phyloP scores from a whole-genome alignment of 2,329 filamentous ascomycete genomes.

The Phoma sp. region DNA sequence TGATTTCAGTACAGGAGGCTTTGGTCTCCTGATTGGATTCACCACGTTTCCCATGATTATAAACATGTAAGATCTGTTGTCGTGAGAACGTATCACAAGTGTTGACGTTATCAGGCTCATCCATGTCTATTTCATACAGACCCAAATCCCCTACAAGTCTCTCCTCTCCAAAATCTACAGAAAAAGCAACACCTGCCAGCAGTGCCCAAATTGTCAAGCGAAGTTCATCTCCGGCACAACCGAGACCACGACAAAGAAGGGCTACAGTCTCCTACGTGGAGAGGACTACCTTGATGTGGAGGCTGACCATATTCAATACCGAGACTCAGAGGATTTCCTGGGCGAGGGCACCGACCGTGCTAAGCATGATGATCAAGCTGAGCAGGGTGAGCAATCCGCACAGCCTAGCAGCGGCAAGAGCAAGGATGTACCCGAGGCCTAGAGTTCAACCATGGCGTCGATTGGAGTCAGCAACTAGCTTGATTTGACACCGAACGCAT shows the following conservation, averaged over 20 bases:
- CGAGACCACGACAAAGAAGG: constrained; percentile 7
- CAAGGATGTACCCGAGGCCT: not conserved
- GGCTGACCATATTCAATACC: constrained; percentile 10
- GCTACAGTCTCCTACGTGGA: constrained; percentile 16
- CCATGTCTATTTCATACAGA: constrained; percentile 9
- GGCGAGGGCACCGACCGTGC: constrained; percentile 11
- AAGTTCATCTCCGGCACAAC: not conserved
- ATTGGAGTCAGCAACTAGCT: not conserved
- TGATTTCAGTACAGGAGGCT: not conserved
- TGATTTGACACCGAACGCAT: not conserved
- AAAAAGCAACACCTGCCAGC: not conserved
- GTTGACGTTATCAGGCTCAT: constrained; percentile 3
- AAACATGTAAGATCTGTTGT: constrained; percentile 4
- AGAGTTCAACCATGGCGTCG: not conserved
- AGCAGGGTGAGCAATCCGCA: constrained; percentile 7
- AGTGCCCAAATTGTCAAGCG: constrained; percentile 14
- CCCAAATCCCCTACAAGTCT: not conserved
- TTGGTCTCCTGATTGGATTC: constrained; percentile 10
- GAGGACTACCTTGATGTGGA: constrained; percentile 17
- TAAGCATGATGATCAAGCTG: not conserved
- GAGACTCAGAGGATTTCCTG: constrained; percentile 15
- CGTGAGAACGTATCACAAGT: too few species aligned
- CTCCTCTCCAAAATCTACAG: not conserved
- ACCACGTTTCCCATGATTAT: constrained; percentile 11
- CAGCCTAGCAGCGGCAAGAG: not conserved